phyloP scores from a whole-genome alignment of 352 stramenopile genomes.

The Phytophthora ohioensis region DNA sequence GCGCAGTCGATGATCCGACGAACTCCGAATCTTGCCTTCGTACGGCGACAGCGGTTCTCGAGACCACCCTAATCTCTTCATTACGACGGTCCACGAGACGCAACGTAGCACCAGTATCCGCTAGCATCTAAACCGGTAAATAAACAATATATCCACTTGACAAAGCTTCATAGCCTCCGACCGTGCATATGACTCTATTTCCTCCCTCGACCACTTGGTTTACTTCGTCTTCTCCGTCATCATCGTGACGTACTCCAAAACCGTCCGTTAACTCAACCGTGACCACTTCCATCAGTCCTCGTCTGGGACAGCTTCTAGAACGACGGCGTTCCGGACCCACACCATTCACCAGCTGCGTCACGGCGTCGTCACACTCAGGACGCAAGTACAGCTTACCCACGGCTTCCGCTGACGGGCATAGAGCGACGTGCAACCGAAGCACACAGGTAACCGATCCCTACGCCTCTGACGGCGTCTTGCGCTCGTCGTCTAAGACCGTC shows the following conservation, averaged over 20 bases:
- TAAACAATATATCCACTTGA: constrained; percentile 13
- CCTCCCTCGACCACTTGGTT: background rate
- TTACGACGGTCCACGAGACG: constrained; percentile 3
- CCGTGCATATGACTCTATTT: background rate
- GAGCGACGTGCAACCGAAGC: too few relatives aligned
- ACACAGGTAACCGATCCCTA: too few relatives aligned
- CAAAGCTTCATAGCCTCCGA: constrained; percentile 2
- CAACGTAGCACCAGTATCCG: constrained; percentile 8
- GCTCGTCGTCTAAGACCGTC: too few relatives aligned
- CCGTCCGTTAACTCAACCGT: too few relatives aligned
- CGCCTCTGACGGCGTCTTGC: too few relatives aligned
- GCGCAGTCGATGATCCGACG: constrained; percentile 1
- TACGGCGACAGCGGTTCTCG: background rate
- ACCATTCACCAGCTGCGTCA: too few relatives aligned
- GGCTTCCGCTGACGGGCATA: too few relatives aligned
- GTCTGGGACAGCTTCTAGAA: too few relatives aligned
- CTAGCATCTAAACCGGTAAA: constrained; percentile 6
- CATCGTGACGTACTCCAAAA: background rate
- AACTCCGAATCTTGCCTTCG: background rate
- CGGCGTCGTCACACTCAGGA: too few relatives aligned
- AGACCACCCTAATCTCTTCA: constrained; percentile 1
- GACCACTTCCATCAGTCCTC: too few relatives aligned
- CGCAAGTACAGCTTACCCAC: too few relatives aligned
- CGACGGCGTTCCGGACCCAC: too few relatives aligned
- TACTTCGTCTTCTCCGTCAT: background rate